Evolutionary conservation across 805 yeast genomes (phyloP).

Genomic region (Saturnispora mendoncae): DNA sequence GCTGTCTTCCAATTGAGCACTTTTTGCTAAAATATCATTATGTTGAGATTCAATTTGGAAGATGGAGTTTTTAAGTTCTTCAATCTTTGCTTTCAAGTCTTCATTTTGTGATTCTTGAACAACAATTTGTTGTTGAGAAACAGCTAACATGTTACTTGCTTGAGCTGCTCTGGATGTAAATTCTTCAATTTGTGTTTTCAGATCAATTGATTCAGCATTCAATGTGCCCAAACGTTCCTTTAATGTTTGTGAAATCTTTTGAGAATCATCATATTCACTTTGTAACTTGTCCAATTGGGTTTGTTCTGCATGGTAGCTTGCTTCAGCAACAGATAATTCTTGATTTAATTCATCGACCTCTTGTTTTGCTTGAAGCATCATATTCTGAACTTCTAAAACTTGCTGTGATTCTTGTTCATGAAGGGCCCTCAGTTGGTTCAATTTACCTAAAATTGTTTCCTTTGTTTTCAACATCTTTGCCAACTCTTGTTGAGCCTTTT

Average conservation of each 20-base stretch:
- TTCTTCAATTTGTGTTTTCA: constrained; percentile 47
- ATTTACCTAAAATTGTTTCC: constrained; percentile 63
- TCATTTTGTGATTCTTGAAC: constrained; percentile 42
- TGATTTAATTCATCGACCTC: constrained; percentile 65
- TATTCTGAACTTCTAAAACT: constrained; percentile 61
- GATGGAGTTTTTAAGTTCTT: constrained; percentile 20
- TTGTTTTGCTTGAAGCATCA: constrained; percentile 46
- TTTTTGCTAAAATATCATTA: constrained; percentile 16
- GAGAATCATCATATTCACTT: constrained; percentile 53
- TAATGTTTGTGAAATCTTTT: constrained; percentile 52
- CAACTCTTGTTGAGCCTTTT: constrained; percentile 69
- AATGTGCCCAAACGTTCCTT: constrained; percentile 60
- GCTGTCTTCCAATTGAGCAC: constrained; percentile 30
- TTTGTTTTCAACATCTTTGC: constrained; percentile 58
- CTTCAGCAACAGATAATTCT: constrained; percentile 70
- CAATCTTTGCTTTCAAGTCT: constrained; percentile 25
- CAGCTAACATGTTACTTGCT: constrained; percentile 53
- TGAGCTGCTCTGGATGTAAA: constrained; percentile 49
- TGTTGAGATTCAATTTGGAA: constrained; percentile 23
- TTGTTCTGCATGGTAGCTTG: constrained; percentile 64
- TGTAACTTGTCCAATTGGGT: constrained; percentile 54
- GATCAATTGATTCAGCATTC: constrained; percentile 56
- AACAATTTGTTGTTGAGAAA: constrained; percentile 61
- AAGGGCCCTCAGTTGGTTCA: constrained; percentile 53
- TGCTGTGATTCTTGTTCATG: constrained; percentile 75